Base-by-base conservation (phyloP, 805 yeast genomes). In the Citeromyces nyonsensis region DNA sequence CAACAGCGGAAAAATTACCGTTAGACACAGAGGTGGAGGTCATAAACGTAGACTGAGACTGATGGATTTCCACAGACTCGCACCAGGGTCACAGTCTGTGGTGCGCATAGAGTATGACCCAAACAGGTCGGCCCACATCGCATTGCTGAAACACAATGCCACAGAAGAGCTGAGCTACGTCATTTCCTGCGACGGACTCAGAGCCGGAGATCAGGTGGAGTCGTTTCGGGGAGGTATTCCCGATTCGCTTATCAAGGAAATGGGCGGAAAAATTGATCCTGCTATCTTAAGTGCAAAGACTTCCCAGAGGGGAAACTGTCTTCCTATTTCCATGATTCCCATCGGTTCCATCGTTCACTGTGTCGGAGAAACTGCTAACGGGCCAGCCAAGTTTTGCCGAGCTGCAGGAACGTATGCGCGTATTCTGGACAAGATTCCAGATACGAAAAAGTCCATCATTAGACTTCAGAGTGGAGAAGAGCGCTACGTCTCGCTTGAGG, bases 1-100 rank as follows among this genome's bases (percentile, higher is more conserved):
- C 54, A 64, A 79, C 54, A 62, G 79, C 4, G 98, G 98, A 42
- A 68, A 70, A 43, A 83, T 91, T 45, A 84, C 95, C 4, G 79
- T 83, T 30, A 73, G 98, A 51, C 95, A 91, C 54, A 73, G 93
- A 54, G 98, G 97, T 52, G 98, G 98, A 46, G 97, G 97, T 25
- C 91, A 81, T 52, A 82, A 81, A 54, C 76, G 88, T 48, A 73
- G 98, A 55, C 66, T 82, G 26, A 71, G 98, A 45, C 52, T 82
- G 24, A 66, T 91, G 14, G 98, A 91, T 55, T 76, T 75, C 46
- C 58, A 63, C 44, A 69, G 98, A 48, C 45, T 52, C 26, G 66
- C 52, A 3, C 56, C 74, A 1, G 97, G 96, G 18, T 67, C 65
- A 29, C 91, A 83, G 44, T 66, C 69, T 24, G 96, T 91, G 14